Base-by-base conservation (phyloP, 2,329 filamentous ascomycete genomes). In the Diatrype stigma region DNA sequence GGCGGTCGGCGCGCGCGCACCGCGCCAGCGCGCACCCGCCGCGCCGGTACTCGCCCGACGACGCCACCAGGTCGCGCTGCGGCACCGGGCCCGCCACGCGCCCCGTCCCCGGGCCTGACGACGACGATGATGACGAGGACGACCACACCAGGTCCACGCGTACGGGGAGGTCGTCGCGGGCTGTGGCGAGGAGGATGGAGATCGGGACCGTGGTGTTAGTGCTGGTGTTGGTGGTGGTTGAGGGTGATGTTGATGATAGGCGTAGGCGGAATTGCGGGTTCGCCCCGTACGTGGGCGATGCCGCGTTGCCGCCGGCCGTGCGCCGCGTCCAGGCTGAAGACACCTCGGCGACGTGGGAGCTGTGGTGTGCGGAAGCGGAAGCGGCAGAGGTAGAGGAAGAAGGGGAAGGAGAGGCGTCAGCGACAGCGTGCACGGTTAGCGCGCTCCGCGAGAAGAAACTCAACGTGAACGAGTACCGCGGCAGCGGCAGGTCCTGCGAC, bases 91-190 rank as follows among this genome's bases (percentile, higher is more conserved):
- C 73, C 17, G 84, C 80, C 1, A 94, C 80, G 37, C 92, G 84
- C 58, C 11, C 90, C 89, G 42, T 81, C 73, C 4, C n/a, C n/a
- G n/a, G n/a, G n/a, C n/a, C n/a, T n/a, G n/a, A n/a, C n/a, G n/a
- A n/a, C n/a, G n/a, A n/a, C n/a, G n/a, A n/a, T n/a, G n/a, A n/a
- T n/a, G n/a, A n/a, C n/a, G n/a, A n/a, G n/a, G n/a, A n/a, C n/a
- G 87, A 87, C 79, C 90, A 90, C 34, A 95, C 84, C 3, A 97
- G 72, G 61, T 93, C 93, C 48, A 96, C 80, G 64, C 96, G 91
- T 2, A 96, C 81, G 16, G 90, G 86, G 19, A 93, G 72, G 46
- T 90, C 84, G 34, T 79, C 74, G 22, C 78, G 72, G 19, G 78
- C 74, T 2, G 86, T 86, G 56, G 89, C 87, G 2, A 97, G 77